Evolutionary conservation across 257 asterid species (phyloP), one percentile per base, ranked within the genome.

Genomic region (Penstemon newberryi): DNA sequence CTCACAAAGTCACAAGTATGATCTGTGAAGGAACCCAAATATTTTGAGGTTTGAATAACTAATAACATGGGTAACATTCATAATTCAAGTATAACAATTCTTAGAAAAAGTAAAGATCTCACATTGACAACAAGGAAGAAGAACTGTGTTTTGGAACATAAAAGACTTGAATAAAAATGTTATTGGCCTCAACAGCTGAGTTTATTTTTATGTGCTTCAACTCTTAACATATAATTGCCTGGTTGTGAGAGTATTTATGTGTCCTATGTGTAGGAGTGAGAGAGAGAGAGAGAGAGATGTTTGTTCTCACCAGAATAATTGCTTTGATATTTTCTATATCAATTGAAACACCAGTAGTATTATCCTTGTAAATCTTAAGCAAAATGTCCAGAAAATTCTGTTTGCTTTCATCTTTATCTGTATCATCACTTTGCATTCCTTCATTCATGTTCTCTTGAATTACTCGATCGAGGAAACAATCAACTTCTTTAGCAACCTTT

Each of bases 391-490:
- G 73, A 42, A 85, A 82, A 64, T 62, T 74, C 13, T 51, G 75
- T 44, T 58, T 37, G 11, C 6, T 40, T 46, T 43, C 70, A 33
- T n/a, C 66, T 40, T 42, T 11, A 19, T 8, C 25, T 11, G 41
- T 8, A 12, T 47, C 44, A 1, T 13, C 60, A 25, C 69, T 8
- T 3, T 38, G 11, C n/a, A 9, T 19, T 5, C 12, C 12, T 7
- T 39, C 57, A 56, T 8, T 67, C 13, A 51, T 7, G 58, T 74
- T 83, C 40, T 80, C 84, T 63, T 82, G 66, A 13, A 85, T 46
- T 0, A 85, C 77, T 0, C 36, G 49, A 60, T 80, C 92, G 53
- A 88, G 37, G 55, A 82, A 80, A 0, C 8, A 83, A 75, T 88
- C 88, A 36, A 85, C 15, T 37, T 69, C 81, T n/a, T 46, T 69